A percentile compares a stretch with the other conserved stretches of the same genome.
phyloP scores from a whole-genome alignment of 108 stramenopile species.

The Epithemia pelagica region DNA sequence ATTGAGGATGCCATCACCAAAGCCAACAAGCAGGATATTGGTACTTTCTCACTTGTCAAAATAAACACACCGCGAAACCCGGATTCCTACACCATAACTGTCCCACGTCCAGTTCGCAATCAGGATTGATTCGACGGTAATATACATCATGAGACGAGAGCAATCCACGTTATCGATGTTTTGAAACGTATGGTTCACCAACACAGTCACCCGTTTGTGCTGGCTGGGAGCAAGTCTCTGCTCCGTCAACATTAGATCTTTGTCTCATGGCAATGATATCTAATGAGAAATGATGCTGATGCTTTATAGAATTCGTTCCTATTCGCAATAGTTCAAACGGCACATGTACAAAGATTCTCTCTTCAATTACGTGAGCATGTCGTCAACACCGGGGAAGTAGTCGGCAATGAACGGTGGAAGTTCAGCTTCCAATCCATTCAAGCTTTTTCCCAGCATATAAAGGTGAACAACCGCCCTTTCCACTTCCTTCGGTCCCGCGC shows the following conservation, averaged over 20 bases:
- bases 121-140: conserved; percentile 21
- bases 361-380: conserved; percentile 48
- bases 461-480: conserved; percentile 82
- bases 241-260: no score
- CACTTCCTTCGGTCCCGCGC: conserved; percentile 78
- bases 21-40: conserved; percentile 51
- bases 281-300: no score
- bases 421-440: conserved; percentile 70
- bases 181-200: no score
- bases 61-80: conserved; percentile 33
- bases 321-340: background rate
- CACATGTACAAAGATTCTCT: no score
- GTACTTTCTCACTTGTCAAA: conserved; percentile 59
- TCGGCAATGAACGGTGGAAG: conserved; percentile 75
- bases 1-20: conserved; percentile 60
- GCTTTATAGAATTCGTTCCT: background rate
- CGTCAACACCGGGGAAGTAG: conserved; percentile 76
- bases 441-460: conserved; percentile 63
- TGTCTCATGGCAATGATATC: no score
- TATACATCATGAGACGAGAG: no score
- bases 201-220: no score
- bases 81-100: conserved; percentile 28
- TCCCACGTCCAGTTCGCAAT: conserved; percentile 29
- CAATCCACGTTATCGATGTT: no score
- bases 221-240: no score